Evolutionary conservation across 1,284 basidiomycete species (phyloP), one percentile per base, ranked within the genome.

Genomic region (Inonotus obliquus): DNA sequence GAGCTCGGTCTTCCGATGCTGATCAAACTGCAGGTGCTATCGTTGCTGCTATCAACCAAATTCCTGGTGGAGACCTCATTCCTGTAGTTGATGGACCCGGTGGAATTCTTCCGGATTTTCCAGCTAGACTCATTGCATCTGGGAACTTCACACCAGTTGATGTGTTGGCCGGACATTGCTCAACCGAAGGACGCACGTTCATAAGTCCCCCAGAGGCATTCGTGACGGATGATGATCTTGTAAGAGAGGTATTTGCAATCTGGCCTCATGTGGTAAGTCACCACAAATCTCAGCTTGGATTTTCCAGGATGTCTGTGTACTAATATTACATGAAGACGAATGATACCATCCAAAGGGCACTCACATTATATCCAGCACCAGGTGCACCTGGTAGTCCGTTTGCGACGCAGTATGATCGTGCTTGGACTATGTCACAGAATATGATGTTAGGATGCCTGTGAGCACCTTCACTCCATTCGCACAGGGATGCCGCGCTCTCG

Each of bases 401-500:
- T 61, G 64, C 69, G 1, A 75, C 75, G 2, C 70, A 79, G 57
- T 80, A 73, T 64, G 77, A 78, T 45, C 71, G 77, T n/a, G 76
- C 76, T 3, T 72, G 69, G 63, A 72, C 72, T 2, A 78, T 79
- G 64, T 75, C 75, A 41, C 76, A 76, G 25, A 75, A 79, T 10
- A 73, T 75, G 0, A 68, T 78, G 13, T 78, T 79, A 59, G 74
- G 74, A n/a, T 80, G 78, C 75, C 77, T 80, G 78, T 79, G 44
- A 9, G 76, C 68, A 11, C 49, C 37, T 11, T 44, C 51, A 39
- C 19, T 55, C 29, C n/a, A 10, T 35, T 27, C 6, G 13, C 51
- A 49, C n/a, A n/a, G n/a, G n/a, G 10, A 0, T 61, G 51, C 19
- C 25, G 21, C 19, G 44, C 35, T 29, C 37, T 49, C 17, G 11